Base-by-base conservation (phyloP, 129 eudicot species). In the sunflower (Helianthus annuus) region DNA sequence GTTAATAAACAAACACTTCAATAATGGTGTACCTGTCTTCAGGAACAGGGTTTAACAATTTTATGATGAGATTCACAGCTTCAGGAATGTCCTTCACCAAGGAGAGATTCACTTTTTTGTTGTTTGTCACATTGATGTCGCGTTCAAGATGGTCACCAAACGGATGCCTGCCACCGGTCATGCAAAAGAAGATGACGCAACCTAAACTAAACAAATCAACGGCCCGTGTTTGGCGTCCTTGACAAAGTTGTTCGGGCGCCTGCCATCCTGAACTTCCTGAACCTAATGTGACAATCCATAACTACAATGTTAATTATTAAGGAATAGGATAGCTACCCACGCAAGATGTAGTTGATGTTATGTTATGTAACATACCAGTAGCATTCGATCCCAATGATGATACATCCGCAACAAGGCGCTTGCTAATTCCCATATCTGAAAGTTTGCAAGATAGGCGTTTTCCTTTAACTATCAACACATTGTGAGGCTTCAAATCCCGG, bases 401-500 rank as follows among this genome's bases (percentile, higher is more conserved):
- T 39, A 39, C 45, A 5, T 39, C 45, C 7, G 45, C 7, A 39
- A 39, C 8, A 39, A 39, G 45, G 45, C 45, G 7, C 45, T 6
- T 39, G 45, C 45, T 39, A 39, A 39, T 39, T 6, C 45, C 45
- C 45, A 39, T 39, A 39, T 39, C 45, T 39, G 7, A 39, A 39
- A 39, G 45, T 39, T 39, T 39, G 45, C 45, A 39, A 7, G 8
- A 39, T 39, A 39, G 45, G 45, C 8, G 7, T 7, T 39, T 39
- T 39, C 45, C 45, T 5, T 39, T 39, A 39, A 39, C 45, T 39
- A 39, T 7, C 45, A 39, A 39, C 45, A 39, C 45, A 48, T 95
- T 95, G 83, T 92, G 98, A 52, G 98, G 98, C 75, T 92, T 92
- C 69, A 92, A 39, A 68, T 92, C 98, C 32, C 98, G 87, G 66